Conservation (phyloP, 257 asterid species). For the Fraxinus excelsior region DNA sequence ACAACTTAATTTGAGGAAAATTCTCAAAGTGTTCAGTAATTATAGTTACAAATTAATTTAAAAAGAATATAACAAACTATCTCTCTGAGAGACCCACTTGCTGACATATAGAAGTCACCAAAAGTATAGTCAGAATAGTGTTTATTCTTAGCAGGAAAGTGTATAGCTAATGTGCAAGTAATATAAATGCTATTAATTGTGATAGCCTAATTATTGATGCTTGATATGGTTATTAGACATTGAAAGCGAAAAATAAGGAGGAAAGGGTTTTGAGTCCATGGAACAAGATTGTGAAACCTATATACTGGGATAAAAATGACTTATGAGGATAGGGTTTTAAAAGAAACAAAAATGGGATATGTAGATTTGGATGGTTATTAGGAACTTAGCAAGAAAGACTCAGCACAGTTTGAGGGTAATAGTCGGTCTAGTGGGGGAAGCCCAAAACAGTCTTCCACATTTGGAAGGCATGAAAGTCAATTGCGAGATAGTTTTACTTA, state of each 20-base stretch:
- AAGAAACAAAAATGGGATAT: not conserved
- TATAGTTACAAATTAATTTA: not conserved
- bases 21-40: not conserved
- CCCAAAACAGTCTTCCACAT: conserved; percentile 7
- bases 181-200: not conserved
- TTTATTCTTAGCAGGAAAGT: not conserved
- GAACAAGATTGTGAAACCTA: not conserved
- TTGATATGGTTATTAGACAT: not conserved
- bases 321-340: not conserved
- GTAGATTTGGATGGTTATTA: not conserved
- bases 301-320: not conserved
- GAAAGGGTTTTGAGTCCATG: not conserved
- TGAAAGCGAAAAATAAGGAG: not conserved
- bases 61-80: not conserved
- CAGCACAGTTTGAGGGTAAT: not conserved
- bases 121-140: not conserved
- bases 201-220: conserved; percentile 3
- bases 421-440: not conserved
- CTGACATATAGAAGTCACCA: not conserved
- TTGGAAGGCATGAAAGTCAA: conserved; percentile 7
- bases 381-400: not conserved
- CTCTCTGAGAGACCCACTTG: not conserved
- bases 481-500: conserved; percentile 37
- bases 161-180: not conserved
- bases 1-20: not conserved